Evolutionary conservation across 176 grass and related monocot species (phyloP).

Genomic region (Phoenix dactylifera): DNA sequence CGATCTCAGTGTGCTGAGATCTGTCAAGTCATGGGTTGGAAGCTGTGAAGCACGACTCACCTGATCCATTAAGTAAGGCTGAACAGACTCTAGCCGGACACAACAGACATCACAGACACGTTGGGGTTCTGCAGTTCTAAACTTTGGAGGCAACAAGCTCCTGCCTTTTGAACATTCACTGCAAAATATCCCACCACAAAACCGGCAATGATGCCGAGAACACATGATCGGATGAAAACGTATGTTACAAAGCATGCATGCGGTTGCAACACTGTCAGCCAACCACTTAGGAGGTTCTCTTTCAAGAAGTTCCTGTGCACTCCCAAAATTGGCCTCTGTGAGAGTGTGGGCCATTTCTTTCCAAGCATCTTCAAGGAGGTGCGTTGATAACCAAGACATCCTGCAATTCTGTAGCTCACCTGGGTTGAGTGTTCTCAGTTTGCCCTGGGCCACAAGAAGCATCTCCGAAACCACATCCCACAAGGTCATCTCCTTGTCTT

Average conservation of each 20-base stretch:
- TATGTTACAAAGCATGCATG: conserved; percentile 75
- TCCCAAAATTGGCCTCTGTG: conserved; percentile 37
- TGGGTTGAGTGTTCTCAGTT: conserved; percentile 35
- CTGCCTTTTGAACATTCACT: conserved; percentile 67
- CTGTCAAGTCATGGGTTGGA: conserved; percentile 68
- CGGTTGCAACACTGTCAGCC: conserved; percentile 58
- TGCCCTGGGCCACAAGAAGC: conserved; percentile 47
- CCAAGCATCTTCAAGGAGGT: conserved; percentile 61
- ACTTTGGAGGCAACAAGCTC: conserved; percentile 79
- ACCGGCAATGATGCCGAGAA: conserved; percentile 70
- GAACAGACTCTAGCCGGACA: conserved; percentile 58
- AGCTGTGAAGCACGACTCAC: conserved; percentile 55
- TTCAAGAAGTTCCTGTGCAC: conserved; percentile 48
- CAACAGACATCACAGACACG: conserved; percentile 85
- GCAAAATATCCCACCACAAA: conserved; percentile 84
- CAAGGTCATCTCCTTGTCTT: conserved; percentile 68
- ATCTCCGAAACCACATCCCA: conserved; percentile 83
- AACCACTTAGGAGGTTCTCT: conserved; percentile 76
- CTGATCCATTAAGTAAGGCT: conserved; percentile 63
- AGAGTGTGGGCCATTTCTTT: conserved; percentile 56
- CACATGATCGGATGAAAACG: conserved; percentile 83
- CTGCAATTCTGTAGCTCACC: conserved; percentile 37
- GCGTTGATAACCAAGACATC: conserved; percentile 45
- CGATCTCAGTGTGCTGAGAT: conserved; percentile 66
- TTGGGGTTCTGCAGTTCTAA: conserved; percentile 62